Percentiles rank a stretch among this genome's conserved stretches.
Conservation (phyloP, 805 yeast genomes). For the Saccharomycopsis sp. region DNA sequence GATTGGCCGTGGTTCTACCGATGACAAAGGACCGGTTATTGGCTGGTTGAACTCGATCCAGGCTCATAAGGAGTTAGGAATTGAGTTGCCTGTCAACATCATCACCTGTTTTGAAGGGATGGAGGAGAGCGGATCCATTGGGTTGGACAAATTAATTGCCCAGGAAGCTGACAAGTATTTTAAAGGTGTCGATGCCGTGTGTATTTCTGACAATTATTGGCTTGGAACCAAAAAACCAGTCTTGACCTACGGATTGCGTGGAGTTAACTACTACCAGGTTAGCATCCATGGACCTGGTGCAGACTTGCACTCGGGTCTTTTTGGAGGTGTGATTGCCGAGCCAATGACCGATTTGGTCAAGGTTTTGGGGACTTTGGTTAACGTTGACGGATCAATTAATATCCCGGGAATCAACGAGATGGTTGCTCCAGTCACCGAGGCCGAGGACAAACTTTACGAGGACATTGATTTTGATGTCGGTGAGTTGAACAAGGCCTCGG, state of each 20-base stretch:
- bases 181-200: conserved; percentile 86
- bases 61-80: conserved; percentile 79
- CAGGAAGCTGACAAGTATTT: conserved; percentile 75
- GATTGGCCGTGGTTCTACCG: conserved; percentile 92
- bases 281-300: conserved; percentile 87
- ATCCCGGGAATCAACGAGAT: conserved; percentile 87
- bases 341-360: conserved; percentile 92
- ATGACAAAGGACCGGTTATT: conserved; percentile 96
- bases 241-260: conserved; percentile 94
- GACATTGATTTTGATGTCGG: conserved; percentile 76
- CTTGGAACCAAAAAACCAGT: conserved; percentile 96
- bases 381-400: conserved; percentile 71
- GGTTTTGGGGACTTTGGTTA: conserved; percentile 72
- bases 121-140: conserved; percentile 97
- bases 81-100: conserved; percentile 90
- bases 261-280: conserved; percentile 88
- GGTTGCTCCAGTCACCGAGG: conserved; percentile 88
- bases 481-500: conserved; percentile 84
- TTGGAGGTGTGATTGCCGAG: conserved; percentile 96
- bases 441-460: conserved; percentile 75
- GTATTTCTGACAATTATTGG: conserved; percentile 98
- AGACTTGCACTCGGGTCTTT: conserved; percentile 93
- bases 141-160: conserved; percentile 77
- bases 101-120: conserved; percentile 95
- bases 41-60: conserved; percentile 94